A percentile compares a stretch with the other conserved stretches of the same genome.
Conservation (phyloP, 116 monocot genomes). For the Trichopus zeylanicus region DNA sequence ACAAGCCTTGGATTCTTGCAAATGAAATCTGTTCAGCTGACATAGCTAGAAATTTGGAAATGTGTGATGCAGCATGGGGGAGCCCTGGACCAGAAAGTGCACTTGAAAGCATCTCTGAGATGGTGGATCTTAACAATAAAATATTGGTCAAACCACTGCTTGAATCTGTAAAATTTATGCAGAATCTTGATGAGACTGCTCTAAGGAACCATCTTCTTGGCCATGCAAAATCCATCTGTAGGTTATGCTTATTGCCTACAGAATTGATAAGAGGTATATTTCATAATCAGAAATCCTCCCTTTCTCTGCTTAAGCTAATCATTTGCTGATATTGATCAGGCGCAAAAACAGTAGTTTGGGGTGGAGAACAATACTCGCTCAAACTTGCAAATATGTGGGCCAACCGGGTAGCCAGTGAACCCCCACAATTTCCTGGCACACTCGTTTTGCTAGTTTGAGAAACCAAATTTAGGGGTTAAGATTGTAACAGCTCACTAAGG, state of each 20-base stretch:
- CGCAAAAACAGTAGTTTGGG: slow-evolving; percentile 35
- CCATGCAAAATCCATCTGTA: slow-evolving; percentile 12
- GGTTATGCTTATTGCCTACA: slow-evolving; percentile 26
- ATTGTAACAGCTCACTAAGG: background rate
- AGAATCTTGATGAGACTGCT: slow-evolving; percentile 6
- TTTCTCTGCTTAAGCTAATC: background rate
- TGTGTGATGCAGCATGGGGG: slow-evolving; percentile 40
- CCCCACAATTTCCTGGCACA: slow-evolving; percentile 34
- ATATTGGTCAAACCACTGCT: slow-evolving; percentile 21
- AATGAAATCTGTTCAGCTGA: slow-evolving; percentile 19
- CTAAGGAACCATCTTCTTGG: slow-evolving; percentile 6
- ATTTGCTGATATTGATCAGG: slow-evolving; percentile 24
- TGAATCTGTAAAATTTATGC: slow-evolving; percentile 38
- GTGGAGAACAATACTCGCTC: slow-evolving; percentile 41
- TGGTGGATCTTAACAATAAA: slow-evolving; percentile 9
- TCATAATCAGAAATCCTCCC: background rate
- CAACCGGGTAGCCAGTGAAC: slow-evolving; percentile 40
- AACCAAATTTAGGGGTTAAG: background rate
- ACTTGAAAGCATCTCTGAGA: slow-evolving; percentile 22
- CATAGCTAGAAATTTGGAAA: slow-evolving; percentile 16
- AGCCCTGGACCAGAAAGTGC: slow-evolving; percentile 31
- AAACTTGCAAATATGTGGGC: slow-evolving; percentile 79
- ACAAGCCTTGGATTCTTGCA: slow-evolving; percentile 57
- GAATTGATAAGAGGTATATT: slow-evolving; percentile 27
- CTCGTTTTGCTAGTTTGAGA: slow-evolving; percentile 8